phyloP scores from a whole-genome alignment of 1,284 basidiomycete species.

The Boletus sp. region DNA sequence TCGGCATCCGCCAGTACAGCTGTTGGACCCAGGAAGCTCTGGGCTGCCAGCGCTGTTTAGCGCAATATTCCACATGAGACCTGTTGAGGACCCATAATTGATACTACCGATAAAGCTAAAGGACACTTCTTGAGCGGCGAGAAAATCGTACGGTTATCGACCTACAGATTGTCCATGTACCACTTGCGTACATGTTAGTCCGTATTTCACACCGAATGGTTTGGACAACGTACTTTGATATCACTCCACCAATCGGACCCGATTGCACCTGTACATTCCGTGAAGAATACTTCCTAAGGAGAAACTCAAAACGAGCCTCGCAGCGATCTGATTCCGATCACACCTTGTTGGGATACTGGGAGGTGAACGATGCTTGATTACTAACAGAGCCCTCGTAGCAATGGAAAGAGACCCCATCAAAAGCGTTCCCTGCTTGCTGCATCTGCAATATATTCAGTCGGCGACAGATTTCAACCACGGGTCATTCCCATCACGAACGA shows the following conservation, averaged over 20 bases:
- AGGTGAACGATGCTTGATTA: constrained; percentile 43
- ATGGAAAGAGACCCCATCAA: constrained; percentile 49
- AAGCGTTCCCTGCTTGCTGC: constrained; percentile 43
- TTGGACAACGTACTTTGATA: constrained; percentile 51
- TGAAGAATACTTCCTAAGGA: constrained; percentile 44
- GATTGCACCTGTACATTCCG: constrained; percentile 48
- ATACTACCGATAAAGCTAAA: constrained; percentile 43
- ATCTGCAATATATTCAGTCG: constrained; percentile 34
- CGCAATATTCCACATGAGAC: constrained; percentile 72
- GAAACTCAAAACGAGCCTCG: neutral
- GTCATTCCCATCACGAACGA: constrained; percentile 35
- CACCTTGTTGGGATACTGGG: constrained; percentile 42
- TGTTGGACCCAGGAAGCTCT: constrained; percentile 58
- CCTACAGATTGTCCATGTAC: constrained; percentile 70
- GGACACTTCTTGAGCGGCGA: neutral
- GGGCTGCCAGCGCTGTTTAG: constrained; percentile 60
- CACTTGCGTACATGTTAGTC: constrained; percentile 41
- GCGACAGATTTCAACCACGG: neutral
- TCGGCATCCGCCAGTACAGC: constrained; percentile 62
- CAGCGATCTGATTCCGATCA: neutral
- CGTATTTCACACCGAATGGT: neutral
- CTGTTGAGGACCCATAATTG: constrained; percentile 46
- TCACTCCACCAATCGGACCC: constrained; percentile 76
- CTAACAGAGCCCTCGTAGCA: constrained; percentile 44
- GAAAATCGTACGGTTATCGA: neutral